Percentiles rank a stretch among this genome's conserved stretches.
phyloP scores from a whole-genome alignment of 345 rosid species.

The Erodium maritimum region DNA sequence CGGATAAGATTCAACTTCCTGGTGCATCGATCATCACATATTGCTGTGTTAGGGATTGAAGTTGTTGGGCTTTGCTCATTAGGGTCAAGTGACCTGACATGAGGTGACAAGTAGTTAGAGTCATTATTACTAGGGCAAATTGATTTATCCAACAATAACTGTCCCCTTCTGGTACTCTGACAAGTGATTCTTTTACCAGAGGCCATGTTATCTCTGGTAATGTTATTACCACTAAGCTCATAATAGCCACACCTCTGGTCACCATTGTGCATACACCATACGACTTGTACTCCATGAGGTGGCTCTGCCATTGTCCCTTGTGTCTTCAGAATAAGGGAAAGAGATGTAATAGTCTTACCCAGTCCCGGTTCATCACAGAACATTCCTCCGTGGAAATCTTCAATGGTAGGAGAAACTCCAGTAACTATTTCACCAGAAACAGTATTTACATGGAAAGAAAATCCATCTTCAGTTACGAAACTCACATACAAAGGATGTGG shows the following conservation, averaged over 20 bases:
- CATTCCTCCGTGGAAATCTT: constrained; percentile 89
- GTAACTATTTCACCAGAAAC: constrained; percentile 59
- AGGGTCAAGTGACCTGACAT: constrained; percentile 36
- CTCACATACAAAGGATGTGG: constrained; percentile 61
- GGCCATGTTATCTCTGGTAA: constrained; percentile 20
- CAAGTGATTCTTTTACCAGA: constrained; percentile 28
- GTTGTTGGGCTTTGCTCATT: constrained; percentile 22
- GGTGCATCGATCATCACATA: constrained; percentile 27
- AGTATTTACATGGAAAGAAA: constrained; percentile 43
- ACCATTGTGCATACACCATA: constrained; percentile 65
- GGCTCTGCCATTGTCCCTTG: constrained; percentile 76
- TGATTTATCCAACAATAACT: constrained; percentile 24
- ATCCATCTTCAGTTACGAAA: constrained; percentile 65
- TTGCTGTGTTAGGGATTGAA: constrained; percentile 19
- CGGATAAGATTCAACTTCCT: constrained; percentile 41
- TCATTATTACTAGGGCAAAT: constrained; percentile 14
- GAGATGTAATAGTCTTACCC: constrained; percentile 90
- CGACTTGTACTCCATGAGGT: constrained; percentile 53
- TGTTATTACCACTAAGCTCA: constrained; percentile 40
- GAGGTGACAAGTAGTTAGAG: constrained; percentile 25
- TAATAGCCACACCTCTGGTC: constrained; percentile 68
- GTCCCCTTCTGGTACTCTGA: constrained; percentile 33
- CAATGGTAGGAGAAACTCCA: constrained; percentile 52
- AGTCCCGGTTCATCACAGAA: constrained; percentile 99
- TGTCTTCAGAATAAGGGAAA: constrained; percentile 81